Base-by-base conservation (phyloP, 2,329 filamentous ascomycete species). In the Microdochium trichocladiopsis region DNA sequence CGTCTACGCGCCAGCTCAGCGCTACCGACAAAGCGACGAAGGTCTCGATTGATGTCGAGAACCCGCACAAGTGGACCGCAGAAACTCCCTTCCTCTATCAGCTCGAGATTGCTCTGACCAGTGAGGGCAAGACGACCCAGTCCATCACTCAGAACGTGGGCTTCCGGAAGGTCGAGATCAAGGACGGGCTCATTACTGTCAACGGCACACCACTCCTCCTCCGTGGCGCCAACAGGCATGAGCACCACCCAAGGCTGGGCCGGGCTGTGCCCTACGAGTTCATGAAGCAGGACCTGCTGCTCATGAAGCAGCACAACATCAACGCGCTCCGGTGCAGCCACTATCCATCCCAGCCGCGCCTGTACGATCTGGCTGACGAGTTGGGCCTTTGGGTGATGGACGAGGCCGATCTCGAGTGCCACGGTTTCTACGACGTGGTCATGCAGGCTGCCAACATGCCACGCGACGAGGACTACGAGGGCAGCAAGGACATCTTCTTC, bases 281-380 rank as follows among this genome's bases (percentile, higher is more conserved):
- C 52, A 78, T 87, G 61, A 76, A 77, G 56, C 66, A 72, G 14
- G 86, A 89, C 57, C 70, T 89, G 1, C 60, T 84, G 2, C 69
- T 83, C 3, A 89, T 89, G 84, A 89, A 89, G 65, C 71, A 68
- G 6, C 78, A 87, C 70, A 88, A 88, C 59, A 76, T 89, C 67
- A 89, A 90, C 56, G 82, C 86, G 1, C 73, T 90, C 4, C 81
- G 86, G 0, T 84, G 80, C 50, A 84, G 79, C 1, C 86, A 90
- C 61, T 84, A 89, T 55, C 82, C 84, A 0, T 83, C 80, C n/a
- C 77, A 86, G 57, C 77, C 79, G 1, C 69, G 72, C 2, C 60
- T 87, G 2, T 79, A 82, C 28, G 79, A 82, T 50, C 66, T 87
- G 1, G 79, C 79, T 5, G 82, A 87, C 56, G 81, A 86, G 62